Base-by-base conservation (phyloP, 176 grass and related monocot species). In the Tillandsia leiboldiana region DNA sequence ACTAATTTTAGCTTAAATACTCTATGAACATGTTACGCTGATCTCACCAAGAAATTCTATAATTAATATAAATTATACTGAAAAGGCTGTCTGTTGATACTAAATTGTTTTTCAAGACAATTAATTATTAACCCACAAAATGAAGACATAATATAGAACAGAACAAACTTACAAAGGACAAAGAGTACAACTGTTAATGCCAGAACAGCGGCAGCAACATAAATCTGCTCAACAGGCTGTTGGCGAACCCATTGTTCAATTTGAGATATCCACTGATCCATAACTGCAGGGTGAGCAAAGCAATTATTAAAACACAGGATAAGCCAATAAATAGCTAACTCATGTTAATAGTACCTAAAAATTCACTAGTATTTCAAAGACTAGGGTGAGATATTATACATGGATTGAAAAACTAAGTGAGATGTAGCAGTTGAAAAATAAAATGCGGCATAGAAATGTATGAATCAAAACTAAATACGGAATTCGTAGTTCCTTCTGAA, bases 161-260 rank as follows among this genome's bases (percentile, higher is more conserved):
- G 11, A 67, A 14, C 48, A 29, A 47, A 83, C 89, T 83, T 91
- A 78, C 28, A 48, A 70, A 77, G 12, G 15, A 18, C 2, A 49
- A 99, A 84, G 49, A 90, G 50, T 26, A 80, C 59, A 69, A 92
- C 29, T 23, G 89, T 87, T 24, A 93, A 2, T 51, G 75, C 14
- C 33, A 99, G 49, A 69, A 90, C 79, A 26, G 89, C 80, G 12
- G 79, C 49, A 13, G 89, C 86, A 80, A 79, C 48, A 56, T 99
- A 99, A 53, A 99, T 87, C 77, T 93, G 87, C 73, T 97, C 86
- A 22, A 81, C 65, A 2, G 94, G 89, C 47, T 86, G 86, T 67
- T 93, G 82, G 51, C 79, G 84, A 69, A 92, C 50, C 94, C 94
- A 92, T 70, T 70, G 51, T 73, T 81, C 72, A 13, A 80, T 74